These are phyloP conservation scores for Eruca vesicaria DNA, from an alignment of 441 rosid species.

Conservation along the genomic window DNA sequence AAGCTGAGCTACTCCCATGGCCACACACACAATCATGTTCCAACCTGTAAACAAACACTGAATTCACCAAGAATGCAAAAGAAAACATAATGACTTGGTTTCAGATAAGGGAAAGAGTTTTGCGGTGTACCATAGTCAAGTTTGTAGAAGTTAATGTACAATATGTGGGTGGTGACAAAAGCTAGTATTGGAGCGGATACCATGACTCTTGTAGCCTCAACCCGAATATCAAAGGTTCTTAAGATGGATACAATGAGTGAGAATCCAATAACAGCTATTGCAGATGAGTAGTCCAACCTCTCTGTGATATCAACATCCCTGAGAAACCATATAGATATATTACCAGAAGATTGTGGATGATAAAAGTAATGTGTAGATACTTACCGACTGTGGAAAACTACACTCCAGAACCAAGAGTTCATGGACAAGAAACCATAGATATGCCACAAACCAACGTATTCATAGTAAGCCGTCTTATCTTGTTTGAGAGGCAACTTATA, in stretches of 20 bases:
- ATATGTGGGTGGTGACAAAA: conserved; percentile 75
- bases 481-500: conserved; percentile 66
- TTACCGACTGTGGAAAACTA: conserved; percentile 80
- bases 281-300: conserved; percentile 82
- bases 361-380: conserved; percentile 17
- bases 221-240: conserved; percentile 63
- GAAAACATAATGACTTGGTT: not conserved
- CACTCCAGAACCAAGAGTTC: conserved; percentile 97
- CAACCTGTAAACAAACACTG: conserved; percentile 55
- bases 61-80: not conserved
- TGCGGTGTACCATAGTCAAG: conserved; percentile 69
- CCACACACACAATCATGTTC: conserved; percentile 89
- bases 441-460: conserved; percentile 75
- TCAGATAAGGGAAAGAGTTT: conserved; percentile 27
- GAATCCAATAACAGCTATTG: conserved; percentile 77
- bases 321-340: conserved; percentile 27
- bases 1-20: conserved; percentile 78
- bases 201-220: conserved; percentile 89
- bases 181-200: conserved; percentile 89
- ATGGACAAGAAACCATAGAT: conserved; percentile 65
- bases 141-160: conserved; percentile 71
- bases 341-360: not conserved
- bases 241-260: conserved; percentile 76
- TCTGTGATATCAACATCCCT: conserved; percentile 90
- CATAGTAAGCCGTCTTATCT: conserved; percentile 65